These are phyloP conservation scores for Fusarium nygamai DNA, from an alignment of 2,329 filamentous ascomycete genomes.

Conservation along the genomic window DNA sequence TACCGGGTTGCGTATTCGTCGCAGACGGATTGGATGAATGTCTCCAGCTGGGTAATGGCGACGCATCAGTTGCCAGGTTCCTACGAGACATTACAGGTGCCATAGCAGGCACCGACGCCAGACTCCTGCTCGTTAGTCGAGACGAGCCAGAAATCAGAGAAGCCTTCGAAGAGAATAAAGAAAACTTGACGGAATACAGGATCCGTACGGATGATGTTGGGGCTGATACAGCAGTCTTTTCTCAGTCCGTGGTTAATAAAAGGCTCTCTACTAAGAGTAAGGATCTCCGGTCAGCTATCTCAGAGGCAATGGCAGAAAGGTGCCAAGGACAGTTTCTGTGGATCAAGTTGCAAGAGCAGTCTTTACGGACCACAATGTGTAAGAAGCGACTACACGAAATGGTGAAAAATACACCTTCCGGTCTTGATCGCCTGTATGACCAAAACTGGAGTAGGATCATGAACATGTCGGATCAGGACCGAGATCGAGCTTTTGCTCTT, in stretches of 20 bases:
- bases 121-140: constrained; percentile 43
- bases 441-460: constrained; percentile 44
- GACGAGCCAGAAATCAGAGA: constrained; percentile 39
- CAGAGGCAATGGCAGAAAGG: constrained; percentile 37
- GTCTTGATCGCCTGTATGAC: constrained; percentile 45
- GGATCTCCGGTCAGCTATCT: constrained; percentile 21
- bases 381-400: constrained; percentile 42
- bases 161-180: not conserved
- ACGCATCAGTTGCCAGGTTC: constrained; percentile 22
- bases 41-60: not conserved
- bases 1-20: constrained; percentile 38
- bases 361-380: constrained; percentile 40
- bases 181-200: not conserved
- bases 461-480: constrained; percentile 4
- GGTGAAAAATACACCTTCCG: constrained; percentile 42
- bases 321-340: constrained; percentile 50
- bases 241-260: constrained; percentile 40
- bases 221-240: constrained; percentile 35
- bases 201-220: constrained; percentile 30
- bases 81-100: constrained; percentile 17
- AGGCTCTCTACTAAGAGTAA: constrained; percentile 44
- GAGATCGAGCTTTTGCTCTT: constrained; percentile 40
- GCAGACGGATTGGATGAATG: constrained; percentile 52
- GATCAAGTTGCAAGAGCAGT: constrained; percentile 44
- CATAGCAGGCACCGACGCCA: constrained; percentile 4